Evolutionary conservation across 1,284 basidiomycete genomes (phyloP).

Genomic region (Ustilago bromivora): DNA sequence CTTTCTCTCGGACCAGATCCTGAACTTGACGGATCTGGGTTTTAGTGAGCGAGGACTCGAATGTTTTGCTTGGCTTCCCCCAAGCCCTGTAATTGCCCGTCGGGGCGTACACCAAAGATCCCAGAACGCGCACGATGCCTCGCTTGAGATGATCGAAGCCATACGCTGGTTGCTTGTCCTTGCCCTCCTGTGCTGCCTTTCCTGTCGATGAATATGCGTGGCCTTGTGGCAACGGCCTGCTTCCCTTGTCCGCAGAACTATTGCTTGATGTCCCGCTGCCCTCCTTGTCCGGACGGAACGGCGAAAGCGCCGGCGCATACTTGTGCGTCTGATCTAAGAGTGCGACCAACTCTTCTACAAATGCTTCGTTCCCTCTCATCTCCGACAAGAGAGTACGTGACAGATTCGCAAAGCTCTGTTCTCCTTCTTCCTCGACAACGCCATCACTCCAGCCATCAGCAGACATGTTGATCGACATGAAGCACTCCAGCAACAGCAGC

Average conservation of each 20-base stretch:
- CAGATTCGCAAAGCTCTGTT: constrained; percentile 2
- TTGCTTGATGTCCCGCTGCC: background rate
- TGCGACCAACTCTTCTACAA: constrained; percentile 35
- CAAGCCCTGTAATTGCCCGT: background rate
- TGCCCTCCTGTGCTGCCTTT: constrained; percentile 17
- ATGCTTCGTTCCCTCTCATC: constrained; percentile 15
- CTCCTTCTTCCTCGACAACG: background rate
- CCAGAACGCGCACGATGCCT: constrained; percentile 57
- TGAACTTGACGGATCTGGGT: constrained; percentile 52
- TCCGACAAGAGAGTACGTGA: constrained; percentile 16
- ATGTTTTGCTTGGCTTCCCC: background rate
- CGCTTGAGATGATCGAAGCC: constrained; percentile 59
- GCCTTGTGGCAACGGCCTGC: constrained; percentile 33
- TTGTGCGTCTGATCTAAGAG: constrained; percentile 44
- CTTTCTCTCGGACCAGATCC: constrained; percentile 54
- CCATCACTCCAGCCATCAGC: constrained; percentile 38
- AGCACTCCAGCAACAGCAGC: constrained; percentile 43
- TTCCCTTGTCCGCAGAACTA: no score
- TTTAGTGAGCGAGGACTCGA: constrained; percentile 3
- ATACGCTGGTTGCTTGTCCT: constrained; percentile 18
- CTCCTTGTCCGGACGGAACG: constrained; percentile 37
- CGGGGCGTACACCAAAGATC: constrained; percentile 42
- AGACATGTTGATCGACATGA: constrained; percentile 45
- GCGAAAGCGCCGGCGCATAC: constrained; percentile 55
- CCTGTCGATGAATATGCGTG: constrained; percentile 55